phyloP scores from a whole-genome alignment of 1,284 basidiomycete species.

The Austroboletus niveus region DNA sequence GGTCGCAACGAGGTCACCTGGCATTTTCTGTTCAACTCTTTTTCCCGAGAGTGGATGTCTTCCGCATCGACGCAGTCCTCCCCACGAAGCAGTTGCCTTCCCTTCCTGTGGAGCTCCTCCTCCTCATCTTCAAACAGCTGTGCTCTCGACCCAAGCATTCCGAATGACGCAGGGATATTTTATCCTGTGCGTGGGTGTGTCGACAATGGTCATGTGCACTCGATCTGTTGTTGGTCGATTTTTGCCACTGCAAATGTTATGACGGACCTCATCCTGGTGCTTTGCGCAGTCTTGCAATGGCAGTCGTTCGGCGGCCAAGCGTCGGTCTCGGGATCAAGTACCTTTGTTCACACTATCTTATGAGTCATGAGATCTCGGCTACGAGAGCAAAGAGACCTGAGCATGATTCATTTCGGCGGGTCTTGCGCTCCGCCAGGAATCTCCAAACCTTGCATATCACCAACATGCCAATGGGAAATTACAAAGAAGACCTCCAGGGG shows the following conservation, averaged over 20 bases:
- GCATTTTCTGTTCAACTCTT: background rate
- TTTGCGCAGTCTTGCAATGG: no score
- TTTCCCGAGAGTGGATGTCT: constrained; percentile 1
- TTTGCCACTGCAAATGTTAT: background rate
- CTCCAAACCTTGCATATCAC: background rate
- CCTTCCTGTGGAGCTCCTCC: constrained; percentile 9
- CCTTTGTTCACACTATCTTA: constrained; percentile 8
- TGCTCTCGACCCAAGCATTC: background rate
- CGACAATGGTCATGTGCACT: constrained; percentile 12
- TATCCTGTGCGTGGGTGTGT: constrained; percentile 10
- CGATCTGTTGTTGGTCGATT: constrained; percentile 8
- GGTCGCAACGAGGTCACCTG: background rate
- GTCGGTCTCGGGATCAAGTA: constrained; percentile 8
- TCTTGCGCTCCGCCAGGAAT: background rate
- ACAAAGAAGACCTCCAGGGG: background rate
- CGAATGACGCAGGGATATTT: constrained; percentile 6
- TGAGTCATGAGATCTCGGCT: background rate
- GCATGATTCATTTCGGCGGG: no score
- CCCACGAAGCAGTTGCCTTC: background rate
- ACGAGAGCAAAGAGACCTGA: no score
- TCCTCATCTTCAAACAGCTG: constrained; percentile 5
- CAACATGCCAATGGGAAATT: no score
- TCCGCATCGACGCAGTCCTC: background rate
- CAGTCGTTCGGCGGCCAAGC: background rate
- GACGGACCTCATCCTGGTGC: constrained; percentile 3